Percentiles rank a stretch among this genome's conserved stretches.
phyloP scores from a whole-genome alignment of 805 yeast species.

The Saccharomyces eubayanus region DNA sequence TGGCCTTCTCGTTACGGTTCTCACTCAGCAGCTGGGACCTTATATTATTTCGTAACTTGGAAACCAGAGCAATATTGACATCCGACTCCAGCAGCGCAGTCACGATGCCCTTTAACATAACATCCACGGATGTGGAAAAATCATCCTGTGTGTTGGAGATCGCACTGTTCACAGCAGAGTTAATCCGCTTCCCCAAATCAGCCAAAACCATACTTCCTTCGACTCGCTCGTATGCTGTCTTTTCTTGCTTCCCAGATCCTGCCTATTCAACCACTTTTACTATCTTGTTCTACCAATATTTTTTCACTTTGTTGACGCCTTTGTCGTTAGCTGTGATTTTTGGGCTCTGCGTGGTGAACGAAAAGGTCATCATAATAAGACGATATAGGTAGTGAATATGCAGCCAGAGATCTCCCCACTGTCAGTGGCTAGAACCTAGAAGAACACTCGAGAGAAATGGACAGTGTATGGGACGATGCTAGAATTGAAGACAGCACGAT shows the following conservation, averaged over 20 bases:
- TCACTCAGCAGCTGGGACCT: constrained; percentile 46
- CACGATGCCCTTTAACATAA: constrained; percentile 78
- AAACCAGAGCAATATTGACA: constrained; percentile 80
- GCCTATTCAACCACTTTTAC: background rate
- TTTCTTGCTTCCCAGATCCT: background rate
- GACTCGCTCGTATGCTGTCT: background rate
- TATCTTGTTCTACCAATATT: background rate
- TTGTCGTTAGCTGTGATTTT: background rate
- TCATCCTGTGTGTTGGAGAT: constrained; percentile 52
- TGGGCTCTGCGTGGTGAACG: background rate
- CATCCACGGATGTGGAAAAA: constrained; percentile 49
- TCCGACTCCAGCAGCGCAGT: constrained; percentile 90
- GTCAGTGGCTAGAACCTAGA: background rate
- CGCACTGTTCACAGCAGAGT: constrained; percentile 61
- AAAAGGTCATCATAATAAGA: background rate
- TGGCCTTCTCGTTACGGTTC: constrained; percentile 9
- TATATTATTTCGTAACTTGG: constrained; percentile 64
- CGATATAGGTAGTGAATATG: background rate
- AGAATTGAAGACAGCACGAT: background rate
- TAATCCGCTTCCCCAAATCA: constrained; percentile 69
- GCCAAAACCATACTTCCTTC: constrained; percentile 58
- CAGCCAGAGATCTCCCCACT: background rate
- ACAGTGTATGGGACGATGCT: constrained; percentile 13
- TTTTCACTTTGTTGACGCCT: background rate
- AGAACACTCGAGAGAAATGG: constrained; percentile 2